A percentile compares a stretch with the other conserved stretches of the same genome.
These are phyloP conservation scores for Pleodorina starrii DNA, from an alignment of 139 green algal species.

Conservation along the genomic window DNA sequence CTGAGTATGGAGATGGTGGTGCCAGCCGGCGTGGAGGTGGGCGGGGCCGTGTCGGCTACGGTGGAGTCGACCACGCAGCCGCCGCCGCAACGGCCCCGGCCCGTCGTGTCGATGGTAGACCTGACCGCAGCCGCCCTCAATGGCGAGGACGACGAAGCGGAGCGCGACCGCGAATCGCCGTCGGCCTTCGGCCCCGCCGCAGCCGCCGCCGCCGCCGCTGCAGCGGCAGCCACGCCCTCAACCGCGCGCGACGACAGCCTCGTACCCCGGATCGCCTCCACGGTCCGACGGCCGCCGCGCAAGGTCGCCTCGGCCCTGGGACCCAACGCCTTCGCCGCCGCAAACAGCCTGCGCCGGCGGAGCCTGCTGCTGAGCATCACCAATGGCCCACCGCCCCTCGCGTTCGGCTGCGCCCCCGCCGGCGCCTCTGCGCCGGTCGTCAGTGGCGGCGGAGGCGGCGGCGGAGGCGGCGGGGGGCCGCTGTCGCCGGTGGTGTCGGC, in stretches of 20 bases:
- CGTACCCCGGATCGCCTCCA: neutral
- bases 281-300: neutral
- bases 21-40: neutral
- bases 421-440: neutral
- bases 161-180: neutral
- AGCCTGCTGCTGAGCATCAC: neutral
- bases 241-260: neutral
- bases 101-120: neutral
- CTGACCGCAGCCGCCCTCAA: neutral
- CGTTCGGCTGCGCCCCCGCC: too few relatives aligned
- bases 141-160: neutral
- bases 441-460: neutral
- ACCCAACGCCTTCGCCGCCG: neutral
- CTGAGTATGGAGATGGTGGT: neutral
- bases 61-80: neutral
- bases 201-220: too few relatives aligned
- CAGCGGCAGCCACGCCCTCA: neutral
- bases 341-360: neutral
- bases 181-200: too few relatives aligned
- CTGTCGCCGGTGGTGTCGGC: neutral
- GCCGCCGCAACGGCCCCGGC: neutral
- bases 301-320: constrained; percentile 5
- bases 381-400: too few relatives aligned
- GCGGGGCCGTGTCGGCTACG: neutral
- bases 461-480: neutral